Percentiles rank a stretch among this genome's conserved stretches.
Evolutionary conservation across 352 stramenopile genomes (phyloP).

Genomic region (Phytopythium ostracodes): DNA sequence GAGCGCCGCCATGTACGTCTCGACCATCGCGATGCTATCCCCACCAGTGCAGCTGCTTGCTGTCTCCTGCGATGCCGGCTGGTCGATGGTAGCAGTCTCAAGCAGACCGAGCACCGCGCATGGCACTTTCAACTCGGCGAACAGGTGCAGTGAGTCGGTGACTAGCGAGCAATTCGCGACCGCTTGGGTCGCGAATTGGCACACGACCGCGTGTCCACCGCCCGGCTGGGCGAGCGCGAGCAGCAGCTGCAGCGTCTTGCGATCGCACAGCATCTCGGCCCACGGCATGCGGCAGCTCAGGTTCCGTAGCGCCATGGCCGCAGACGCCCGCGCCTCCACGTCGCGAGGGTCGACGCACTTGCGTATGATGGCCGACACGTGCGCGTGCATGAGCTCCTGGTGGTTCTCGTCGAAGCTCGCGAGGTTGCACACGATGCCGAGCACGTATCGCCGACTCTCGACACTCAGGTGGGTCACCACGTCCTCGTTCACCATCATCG

Average conservation of each 20-base stretch:
- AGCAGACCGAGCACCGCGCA: slow-evolving; percentile 47
- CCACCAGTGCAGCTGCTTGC: neutral
- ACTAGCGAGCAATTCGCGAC: slow-evolving; percentile 77
- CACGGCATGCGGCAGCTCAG: slow-evolving; percentile 66
- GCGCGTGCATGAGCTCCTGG: slow-evolving; percentile 72
- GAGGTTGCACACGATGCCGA: slow-evolving; percentile 77
- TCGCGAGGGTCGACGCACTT: slow-evolving; percentile 65
- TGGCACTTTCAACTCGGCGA: slow-evolving; percentile 57
- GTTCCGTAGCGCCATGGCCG: slow-evolving; percentile 70
- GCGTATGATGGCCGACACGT: slow-evolving; percentile 63
- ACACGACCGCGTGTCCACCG: slow-evolving; percentile 41
- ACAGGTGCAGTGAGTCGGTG: slow-evolving; percentile 68
- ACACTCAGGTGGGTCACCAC: slow-evolving; percentile 6
- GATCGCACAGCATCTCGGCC: slow-evolving; percentile 79
- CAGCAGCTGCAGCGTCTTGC: slow-evolving; percentile 58
- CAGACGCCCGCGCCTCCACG: slow-evolving; percentile 60
- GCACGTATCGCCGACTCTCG: slow-evolving; percentile 49
- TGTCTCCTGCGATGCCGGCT: neutral
- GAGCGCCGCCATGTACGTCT: slow-evolving; percentile 65
- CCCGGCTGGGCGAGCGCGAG: slow-evolving; percentile 44
- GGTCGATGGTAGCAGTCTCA: slow-evolving; percentile 19
- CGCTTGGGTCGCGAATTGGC: slow-evolving; percentile 61
- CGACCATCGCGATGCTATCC: slow-evolving; percentile 2
- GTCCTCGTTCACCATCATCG: slow-evolving; percentile 1
- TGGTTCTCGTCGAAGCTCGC: slow-evolving; percentile 74